Percentiles rank a stretch among this genome's conserved stretches.
These are phyloP conservation scores for Melampsora occidentalis DNA, from an alignment of 1,284 basidiomycete species.

Conservation along the genomic window DNA sequence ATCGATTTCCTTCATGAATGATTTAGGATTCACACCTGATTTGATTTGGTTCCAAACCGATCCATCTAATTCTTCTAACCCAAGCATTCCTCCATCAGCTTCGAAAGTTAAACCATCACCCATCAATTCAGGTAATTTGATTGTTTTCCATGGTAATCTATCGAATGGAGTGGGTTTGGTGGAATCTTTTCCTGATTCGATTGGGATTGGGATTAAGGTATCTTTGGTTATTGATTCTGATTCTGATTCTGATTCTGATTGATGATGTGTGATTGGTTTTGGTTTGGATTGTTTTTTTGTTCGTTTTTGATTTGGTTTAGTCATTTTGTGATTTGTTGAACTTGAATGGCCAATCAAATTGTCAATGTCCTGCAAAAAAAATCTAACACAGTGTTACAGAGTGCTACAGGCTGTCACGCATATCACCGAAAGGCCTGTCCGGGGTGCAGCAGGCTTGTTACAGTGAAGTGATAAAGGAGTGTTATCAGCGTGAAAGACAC, in stretches of 20 bases:
- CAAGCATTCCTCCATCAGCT: constrained; percentile 40
- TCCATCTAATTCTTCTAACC: constrained; percentile 43
- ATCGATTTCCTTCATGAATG: neutral
- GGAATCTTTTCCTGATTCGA: constrained; percentile 26
- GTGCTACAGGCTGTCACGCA: too few relatives aligned
- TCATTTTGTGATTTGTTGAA: neutral
- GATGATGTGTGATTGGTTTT: neutral
- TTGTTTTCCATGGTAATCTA: constrained; percentile 39
- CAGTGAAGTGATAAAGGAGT: too few relatives aligned
- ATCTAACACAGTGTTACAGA: too few relatives aligned
- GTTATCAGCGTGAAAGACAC: too few relatives aligned
- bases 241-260: constrained; percentile 1
- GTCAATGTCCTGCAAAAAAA: neutral
- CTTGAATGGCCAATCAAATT: neutral
- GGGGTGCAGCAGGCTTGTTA: too few relatives aligned
- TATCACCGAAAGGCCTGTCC: too few relatives aligned
- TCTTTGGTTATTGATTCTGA: neutral
- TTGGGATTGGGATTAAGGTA: neutral
- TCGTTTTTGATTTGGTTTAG: neutral
- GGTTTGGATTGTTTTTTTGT: neutral
- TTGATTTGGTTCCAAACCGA: constrained; percentile 38
- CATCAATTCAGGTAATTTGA: constrained; percentile 32
- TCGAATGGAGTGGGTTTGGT: constrained; percentile 44
- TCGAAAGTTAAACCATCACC: constrained; percentile 39
- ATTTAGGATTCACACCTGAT: constrained; percentile 15